These are phyloP conservation scores for Bryoerythrophyllum caledonicum DNA, from an alignment of 225 moss, liverwort and hornwort genomes.

Conservation along the genomic window DNA sequence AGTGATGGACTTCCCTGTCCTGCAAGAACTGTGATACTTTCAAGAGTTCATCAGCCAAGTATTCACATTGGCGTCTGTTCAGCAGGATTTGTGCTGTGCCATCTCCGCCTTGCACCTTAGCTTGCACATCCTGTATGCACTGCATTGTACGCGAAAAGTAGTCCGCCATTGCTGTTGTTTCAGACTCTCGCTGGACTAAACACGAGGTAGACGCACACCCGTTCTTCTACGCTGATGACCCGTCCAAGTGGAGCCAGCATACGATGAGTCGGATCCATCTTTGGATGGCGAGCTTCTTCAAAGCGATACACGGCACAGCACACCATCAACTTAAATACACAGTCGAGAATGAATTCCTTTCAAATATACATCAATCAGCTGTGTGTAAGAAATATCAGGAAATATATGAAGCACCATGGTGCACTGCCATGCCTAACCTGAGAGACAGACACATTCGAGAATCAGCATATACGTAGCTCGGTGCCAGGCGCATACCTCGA, in stretches of 20 bases:
- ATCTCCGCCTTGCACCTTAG: background rate
- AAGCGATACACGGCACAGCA: background rate
- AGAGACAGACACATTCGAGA: background rate
- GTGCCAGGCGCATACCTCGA: background rate
- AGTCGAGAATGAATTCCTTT: background rate
- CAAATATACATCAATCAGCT: background rate
- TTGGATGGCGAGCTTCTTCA: background rate
- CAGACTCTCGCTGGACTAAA: background rate
- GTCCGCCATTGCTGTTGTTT: slow-evolving; percentile 8
- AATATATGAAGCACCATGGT: background rate
- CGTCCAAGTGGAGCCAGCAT: background rate
- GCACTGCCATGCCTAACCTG: background rate
- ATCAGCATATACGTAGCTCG: background rate
- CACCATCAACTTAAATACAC: background rate
- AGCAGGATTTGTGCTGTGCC: background rate
- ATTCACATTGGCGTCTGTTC: background rate
- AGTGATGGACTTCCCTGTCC: background rate
- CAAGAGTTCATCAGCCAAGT: background rate
- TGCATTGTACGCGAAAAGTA: background rate
- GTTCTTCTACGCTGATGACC: background rate
- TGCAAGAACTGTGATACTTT: background rate
- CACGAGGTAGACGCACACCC: background rate
- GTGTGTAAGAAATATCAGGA: no score
- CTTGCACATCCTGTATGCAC: background rate
- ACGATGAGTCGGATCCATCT: background rate